Base-by-base conservation (phyloP, 805 yeast genomes). In the Jamesozyma piceae region DNA sequence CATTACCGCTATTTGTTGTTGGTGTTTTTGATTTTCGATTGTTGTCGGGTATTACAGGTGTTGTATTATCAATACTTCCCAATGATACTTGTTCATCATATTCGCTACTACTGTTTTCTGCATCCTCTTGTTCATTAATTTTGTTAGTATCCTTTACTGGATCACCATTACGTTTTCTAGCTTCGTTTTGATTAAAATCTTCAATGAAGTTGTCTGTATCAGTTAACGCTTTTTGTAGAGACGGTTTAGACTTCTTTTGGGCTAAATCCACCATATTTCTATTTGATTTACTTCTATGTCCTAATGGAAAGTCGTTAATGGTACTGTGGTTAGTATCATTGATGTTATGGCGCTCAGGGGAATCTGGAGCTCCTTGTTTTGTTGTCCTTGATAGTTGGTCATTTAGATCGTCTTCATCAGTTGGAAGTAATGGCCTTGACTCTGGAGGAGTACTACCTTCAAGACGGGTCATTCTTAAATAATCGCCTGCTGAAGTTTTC, bases 191-290 rank as follows among this genome's bases (percentile, higher is more conserved):
- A 37, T 43, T 44, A 14, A 46, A 49, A 36, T 51, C 51, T 27
- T 55, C 49, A 35, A 61, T 58, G 35, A 61, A 61, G 43, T 58
- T 58, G 42, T 53, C 45, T 3, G 62, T 57, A 41, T 61, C 58
- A 1, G 65, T 61, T 24, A 61, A 39, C 2, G 65, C 65, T 35
- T 53, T 58, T 35, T 52, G 46, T 20, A 29, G 35, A 9, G 54
- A 43, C 18, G 53, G 39, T 14, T 35, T 43, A 11, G 43, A 38
- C 30, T 42, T 43, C 13, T 29, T 39, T 14, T 41, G 17, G 11
- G 44, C 9, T 8, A 53, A 18, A n/a, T 48, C 51, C 15, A 42
- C 42, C 35, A 57, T 42, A 41, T 53, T 52, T 42, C 48, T 44
- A 38, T 52, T 57, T 1, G 62, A 57, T n/a, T 49, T 35, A 31